Conservation (phyloP, 805 yeast species). For the Starmerella apis region DNA sequence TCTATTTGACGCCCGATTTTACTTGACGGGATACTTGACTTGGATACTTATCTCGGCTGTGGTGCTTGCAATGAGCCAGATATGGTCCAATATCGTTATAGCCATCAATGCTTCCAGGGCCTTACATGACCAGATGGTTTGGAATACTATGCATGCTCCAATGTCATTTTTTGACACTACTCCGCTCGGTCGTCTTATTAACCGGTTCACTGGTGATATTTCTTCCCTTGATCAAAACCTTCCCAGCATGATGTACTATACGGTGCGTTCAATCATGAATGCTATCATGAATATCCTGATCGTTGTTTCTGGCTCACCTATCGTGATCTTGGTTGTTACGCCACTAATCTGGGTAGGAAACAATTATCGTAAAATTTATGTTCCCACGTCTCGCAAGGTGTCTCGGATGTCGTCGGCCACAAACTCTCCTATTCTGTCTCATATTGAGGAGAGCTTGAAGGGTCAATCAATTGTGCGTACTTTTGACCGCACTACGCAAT, state of each 20-base stretch:
- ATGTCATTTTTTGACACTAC: conserved; percentile 69
- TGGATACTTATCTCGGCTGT: conserved; percentile 39
- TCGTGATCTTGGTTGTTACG: conserved; percentile 54
- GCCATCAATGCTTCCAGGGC: conserved; percentile 11
- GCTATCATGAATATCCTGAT: conserved; percentile 48
- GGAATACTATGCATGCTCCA: conserved; percentile 54
- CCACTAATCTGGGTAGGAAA: conserved; percentile 46
- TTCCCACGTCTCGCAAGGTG: conserved; percentile 61
- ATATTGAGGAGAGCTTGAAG: conserved; percentile 65
- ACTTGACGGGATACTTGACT: conserved; percentile 70
- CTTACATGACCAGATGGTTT: conserved; percentile 48
- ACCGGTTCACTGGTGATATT: conserved; percentile 72
- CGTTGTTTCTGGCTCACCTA: conserved; percentile 55
- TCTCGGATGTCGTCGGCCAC: conserved; percentile 61
- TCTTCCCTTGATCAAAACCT: conserved; percentile 62
- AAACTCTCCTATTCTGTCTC: conserved; percentile 68
- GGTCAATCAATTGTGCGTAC: conserved; percentile 74
- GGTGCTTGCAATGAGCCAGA: conserved; percentile 25
- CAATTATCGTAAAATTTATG: conserved; percentile 58
- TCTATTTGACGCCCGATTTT: conserved; percentile 33
- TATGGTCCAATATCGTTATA: conserved; percentile 53
- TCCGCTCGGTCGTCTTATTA: conserved; percentile 69
- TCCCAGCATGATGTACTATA: conserved; percentile 50
- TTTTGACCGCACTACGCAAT: conserved; percentile 52
- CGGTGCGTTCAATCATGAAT: conserved; percentile 39